Evolutionary conservation across 2,329 filamentous ascomycete genomes (phyloP).

Genomic region (Lasiodiplodia citricola): DNA sequence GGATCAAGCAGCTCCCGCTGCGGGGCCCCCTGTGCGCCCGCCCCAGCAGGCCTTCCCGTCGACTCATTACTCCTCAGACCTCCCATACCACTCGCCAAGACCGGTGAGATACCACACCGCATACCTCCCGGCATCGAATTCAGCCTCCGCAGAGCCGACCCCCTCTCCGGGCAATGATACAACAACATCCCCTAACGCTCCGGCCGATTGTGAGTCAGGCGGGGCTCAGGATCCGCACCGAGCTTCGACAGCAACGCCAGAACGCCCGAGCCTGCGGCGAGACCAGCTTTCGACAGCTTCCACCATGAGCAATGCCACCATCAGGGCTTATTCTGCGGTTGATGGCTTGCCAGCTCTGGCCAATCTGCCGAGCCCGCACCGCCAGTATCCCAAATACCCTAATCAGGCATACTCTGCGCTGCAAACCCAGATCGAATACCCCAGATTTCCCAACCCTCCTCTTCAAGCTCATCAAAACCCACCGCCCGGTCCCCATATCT

Average conservation of each 20-base stretch:
- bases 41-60: conserved; percentile 29
- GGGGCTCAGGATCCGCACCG: conserved; percentile 26
- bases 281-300: conserved; percentile 48
- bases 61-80: conserved; percentile 37
- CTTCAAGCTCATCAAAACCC: conserved; percentile 28
- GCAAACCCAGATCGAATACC: conserved; percentile 50
- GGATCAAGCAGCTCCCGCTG: conserved; percentile 3
- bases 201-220: conserved; percentile 23
- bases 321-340: conserved; percentile 41
- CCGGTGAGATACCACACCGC: conserved; percentile 42
- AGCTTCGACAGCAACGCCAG: conserved; percentile 26
- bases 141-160: conserved; percentile 39
- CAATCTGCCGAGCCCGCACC: background rate
- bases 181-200: conserved; percentile 33
- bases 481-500: conserved; percentile 43
- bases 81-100: conserved; percentile 47
- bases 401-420: conserved; percentile 58
- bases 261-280: conserved; percentile 47
- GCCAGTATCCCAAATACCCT: conserved; percentile 48
- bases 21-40: conserved; percentile 1
- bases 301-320: conserved; percentile 48
- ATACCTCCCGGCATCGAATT: conserved; percentile 38
- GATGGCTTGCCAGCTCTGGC: conserved; percentile 29
- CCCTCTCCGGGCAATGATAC: conserved; percentile 39
- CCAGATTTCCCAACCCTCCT: conserved; percentile 28